These are phyloP conservation scores for Inga leiocalycina DNA, from an alignment of 306 rosid genomes.

Conservation along the genomic window DNA sequence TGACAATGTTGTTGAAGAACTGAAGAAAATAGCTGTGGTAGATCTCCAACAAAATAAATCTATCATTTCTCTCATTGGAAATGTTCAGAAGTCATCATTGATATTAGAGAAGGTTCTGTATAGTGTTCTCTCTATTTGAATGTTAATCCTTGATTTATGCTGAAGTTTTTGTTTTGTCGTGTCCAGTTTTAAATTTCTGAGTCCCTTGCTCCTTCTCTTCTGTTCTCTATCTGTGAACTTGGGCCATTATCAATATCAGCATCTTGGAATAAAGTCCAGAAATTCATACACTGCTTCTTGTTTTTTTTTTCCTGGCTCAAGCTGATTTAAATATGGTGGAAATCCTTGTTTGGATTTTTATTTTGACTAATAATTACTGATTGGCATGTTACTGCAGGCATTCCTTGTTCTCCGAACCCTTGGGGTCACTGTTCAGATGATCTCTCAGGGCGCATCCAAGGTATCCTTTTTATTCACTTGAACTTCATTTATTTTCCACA, in stretches of 20 bases:
- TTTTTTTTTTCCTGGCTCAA: background rate
- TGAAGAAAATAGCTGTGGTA: conserved; percentile 90
- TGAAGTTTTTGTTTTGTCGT: background rate
- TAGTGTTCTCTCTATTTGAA: conserved; percentile 26
- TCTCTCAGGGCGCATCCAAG: conserved; percentile 97
- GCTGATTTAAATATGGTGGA: conserved; percentile 4
- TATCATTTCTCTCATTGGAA: conserved; percentile 94
- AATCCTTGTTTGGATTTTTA: conserved; percentile 17
- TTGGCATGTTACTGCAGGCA: conserved; percentile 56
- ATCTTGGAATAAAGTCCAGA: background rate
- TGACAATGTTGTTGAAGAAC: conserved; percentile 88
- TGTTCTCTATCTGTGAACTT: conserved; percentile 6
- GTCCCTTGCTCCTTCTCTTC: conserved; percentile 16
- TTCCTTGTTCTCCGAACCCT: conserved; percentile 73
- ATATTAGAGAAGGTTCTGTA: conserved; percentile 84
- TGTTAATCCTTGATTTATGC: conserved; percentile 8
- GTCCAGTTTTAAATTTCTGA: conserved; percentile 22
- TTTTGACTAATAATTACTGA: conserved; percentile 27
- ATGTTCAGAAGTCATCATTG: conserved; percentile 86
- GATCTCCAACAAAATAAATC: conserved; percentile 90
- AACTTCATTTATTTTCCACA: background rate
- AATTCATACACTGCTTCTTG: background rate
- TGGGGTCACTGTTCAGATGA: conserved; percentile 93
- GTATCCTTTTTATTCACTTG: conserved; percentile 44
- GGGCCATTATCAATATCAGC: background rate